Evolutionary conservation across 805 yeast species (phyloP).

Genomic region (Candida cerambycidarum): DNA sequence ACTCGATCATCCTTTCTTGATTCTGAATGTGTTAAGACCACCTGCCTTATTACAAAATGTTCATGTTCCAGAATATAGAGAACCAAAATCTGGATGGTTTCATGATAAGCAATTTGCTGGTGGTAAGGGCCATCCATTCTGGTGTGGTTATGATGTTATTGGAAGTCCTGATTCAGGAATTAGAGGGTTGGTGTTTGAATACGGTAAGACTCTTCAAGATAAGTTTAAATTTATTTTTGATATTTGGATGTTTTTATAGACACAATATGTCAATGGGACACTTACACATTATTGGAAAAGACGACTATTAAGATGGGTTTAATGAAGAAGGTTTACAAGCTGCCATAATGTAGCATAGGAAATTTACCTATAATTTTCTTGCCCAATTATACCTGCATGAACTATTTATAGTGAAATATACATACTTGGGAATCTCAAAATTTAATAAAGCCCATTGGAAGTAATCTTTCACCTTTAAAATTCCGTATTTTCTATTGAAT

Average conservation of each 20-base stretch:
- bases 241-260: constrained; percentile 22
- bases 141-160: constrained; percentile 36
- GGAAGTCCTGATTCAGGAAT: constrained; percentile 22
- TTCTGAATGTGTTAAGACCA: constrained; percentile 26
- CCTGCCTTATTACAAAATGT: constrained; percentile 20
- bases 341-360: too few species aligned
- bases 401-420: too few species aligned
- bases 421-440: too few species aligned
- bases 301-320: too few species aligned
- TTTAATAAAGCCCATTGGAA: too few species aligned
- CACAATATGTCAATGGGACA: too few species aligned
- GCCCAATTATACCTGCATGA: too few species aligned
- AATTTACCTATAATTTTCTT: too few species aligned
- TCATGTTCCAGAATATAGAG: constrained; percentile 18
- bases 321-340: too few species aligned
- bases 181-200: constrained; percentile 21
- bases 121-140: constrained; percentile 21
- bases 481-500: too few species aligned
- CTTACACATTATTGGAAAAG: too few species aligned
- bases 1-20: constrained; percentile 21
- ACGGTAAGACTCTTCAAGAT: constrained; percentile 12
- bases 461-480: too few species aligned
- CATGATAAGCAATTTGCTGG: constrained; percentile 18
- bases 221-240: constrained; percentile 22
- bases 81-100: constrained; percentile 30